Evolutionary conservation across 495 filamentous ascomycete species (phyloP).

Genomic region (Hypoxylon rickii): DNA sequence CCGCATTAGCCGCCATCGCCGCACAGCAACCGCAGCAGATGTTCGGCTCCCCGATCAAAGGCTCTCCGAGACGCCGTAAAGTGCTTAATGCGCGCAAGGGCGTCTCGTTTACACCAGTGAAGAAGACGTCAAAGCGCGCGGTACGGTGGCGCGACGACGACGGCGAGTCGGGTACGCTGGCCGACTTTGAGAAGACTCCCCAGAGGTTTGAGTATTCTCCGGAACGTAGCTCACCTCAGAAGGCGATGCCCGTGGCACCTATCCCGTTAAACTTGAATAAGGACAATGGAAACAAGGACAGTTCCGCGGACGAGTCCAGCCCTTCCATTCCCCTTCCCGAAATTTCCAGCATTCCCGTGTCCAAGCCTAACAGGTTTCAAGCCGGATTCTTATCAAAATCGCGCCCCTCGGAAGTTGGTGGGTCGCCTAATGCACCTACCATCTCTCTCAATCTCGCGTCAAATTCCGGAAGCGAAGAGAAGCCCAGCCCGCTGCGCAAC

Average conservation of each 20-base stretch:
- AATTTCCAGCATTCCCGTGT: slow-evolving; percentile 41
- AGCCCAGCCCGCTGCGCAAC: slow-evolving; percentile 56
- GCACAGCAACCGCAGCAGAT: slow-evolving; percentile 45
- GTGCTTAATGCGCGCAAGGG: slow-evolving; percentile 71
- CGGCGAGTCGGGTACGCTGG: slow-evolving; percentile 74
- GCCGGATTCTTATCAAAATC: slow-evolving; percentile 84
- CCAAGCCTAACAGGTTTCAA: slow-evolving; percentile 83
- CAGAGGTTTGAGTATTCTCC: slow-evolving; percentile 62
- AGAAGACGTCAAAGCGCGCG: slow-evolving; percentile 72
- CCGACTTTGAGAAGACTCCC: slow-evolving; percentile 89
- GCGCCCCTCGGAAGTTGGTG: slow-evolving; percentile 46
- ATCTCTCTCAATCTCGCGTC: slow-evolving; percentile 65
- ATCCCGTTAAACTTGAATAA: too few relatives aligned
- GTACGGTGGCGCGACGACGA: slow-evolving; percentile 96
- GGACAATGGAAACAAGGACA: slow-evolving; percentile 48
- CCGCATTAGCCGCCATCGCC: slow-evolving; percentile 44
- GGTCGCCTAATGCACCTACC: slow-evolving; percentile 68
- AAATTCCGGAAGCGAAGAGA: slow-evolving; percentile 69
- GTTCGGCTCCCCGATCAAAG: slow-evolving; percentile 61
- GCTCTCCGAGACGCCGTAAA: slow-evolving; percentile 78
- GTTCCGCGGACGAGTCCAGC: slow-evolving; percentile 58
- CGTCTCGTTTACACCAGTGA: slow-evolving; percentile 80
- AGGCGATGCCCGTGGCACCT: slow-evolving; percentile 31
- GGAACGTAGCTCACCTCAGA: slow-evolving; percentile 49
- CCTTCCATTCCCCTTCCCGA: slow-evolving; percentile 59